Conservation (phyloP, 805 yeast genomes). For the Spathaspora gorwiae region DNA sequence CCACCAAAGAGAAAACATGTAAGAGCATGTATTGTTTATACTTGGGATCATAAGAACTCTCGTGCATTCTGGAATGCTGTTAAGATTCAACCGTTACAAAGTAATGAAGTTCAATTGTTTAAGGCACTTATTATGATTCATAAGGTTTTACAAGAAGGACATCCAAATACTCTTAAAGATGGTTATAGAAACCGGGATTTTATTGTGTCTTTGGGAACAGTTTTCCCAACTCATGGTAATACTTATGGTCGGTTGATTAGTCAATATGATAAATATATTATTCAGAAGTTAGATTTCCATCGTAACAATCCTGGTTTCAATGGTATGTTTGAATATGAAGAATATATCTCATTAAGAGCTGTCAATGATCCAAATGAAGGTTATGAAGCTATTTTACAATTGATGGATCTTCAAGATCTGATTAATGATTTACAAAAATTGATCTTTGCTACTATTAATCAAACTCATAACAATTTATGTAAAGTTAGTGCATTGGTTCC, state of each 20-base stretch:
- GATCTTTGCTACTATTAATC: slow-evolving; percentile 66
- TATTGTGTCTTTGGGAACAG: slow-evolving; percentile 66
- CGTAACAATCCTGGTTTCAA: slow-evolving; percentile 82
- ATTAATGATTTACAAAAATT: slow-evolving; percentile 74
- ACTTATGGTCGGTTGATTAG: slow-evolving; percentile 69
- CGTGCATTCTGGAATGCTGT: slow-evolving; percentile 81
- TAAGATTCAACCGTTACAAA: slow-evolving; percentile 72
- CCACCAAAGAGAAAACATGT: slow-evolving; percentile 97
- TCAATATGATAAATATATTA: slow-evolving; percentile 68
- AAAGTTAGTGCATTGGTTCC: slow-evolving; percentile 86
- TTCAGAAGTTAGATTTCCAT: slow-evolving; percentile 78
- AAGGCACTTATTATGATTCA: slow-evolving; percentile 83
- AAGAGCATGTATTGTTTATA: slow-evolving; percentile 88
- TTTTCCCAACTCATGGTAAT: slow-evolving; percentile 37
- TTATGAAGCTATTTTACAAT: slow-evolving; percentile 79
- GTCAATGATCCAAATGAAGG: slow-evolving; percentile 96
- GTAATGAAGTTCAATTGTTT: slow-evolving; percentile 79
- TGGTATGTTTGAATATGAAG: slow-evolving; percentile 95
- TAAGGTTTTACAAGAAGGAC: slow-evolving; percentile 97
- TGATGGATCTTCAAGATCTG: slow-evolving; percentile 80
- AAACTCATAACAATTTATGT: slow-evolving; percentile 62
- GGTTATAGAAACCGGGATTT: slow-evolving; percentile 77
- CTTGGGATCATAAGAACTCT: slow-evolving; percentile 91
- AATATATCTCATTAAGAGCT: slow-evolving; percentile 79
- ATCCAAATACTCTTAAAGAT: slow-evolving; percentile 73